Evolutionary conservation across 768 basidiomycete genomes (phyloP).

Genomic region (Phylloporus arenicola): DNA sequence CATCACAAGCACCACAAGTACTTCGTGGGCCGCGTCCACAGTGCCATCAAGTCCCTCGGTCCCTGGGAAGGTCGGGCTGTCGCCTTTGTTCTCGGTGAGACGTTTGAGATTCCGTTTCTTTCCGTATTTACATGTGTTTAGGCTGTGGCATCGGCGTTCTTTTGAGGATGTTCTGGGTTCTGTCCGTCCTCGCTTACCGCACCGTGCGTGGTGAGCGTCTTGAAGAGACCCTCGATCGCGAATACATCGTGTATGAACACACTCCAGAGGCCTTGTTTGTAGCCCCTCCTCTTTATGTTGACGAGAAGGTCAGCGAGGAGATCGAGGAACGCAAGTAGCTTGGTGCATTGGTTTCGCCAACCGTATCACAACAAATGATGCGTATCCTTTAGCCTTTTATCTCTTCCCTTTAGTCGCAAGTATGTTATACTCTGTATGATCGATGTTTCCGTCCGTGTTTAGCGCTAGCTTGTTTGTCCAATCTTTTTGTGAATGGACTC

Average conservation of each 20-base stretch:
- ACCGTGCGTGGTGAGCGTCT: constrained; percentile 42
- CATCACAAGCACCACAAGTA: constrained; percentile 26
- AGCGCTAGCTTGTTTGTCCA: background rate
- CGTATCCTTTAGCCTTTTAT: background rate
- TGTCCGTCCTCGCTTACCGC: constrained; percentile 58
- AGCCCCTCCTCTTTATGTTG: constrained; percentile 55
- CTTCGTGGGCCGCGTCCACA: constrained; percentile 58
- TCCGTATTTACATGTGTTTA: constrained; percentile 20
- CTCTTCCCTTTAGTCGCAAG: constrained; percentile 5
- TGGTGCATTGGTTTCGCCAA: background rate
- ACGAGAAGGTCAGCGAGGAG: constrained; percentile 43
- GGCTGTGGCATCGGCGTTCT: constrained; percentile 85
- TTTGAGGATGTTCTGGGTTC: constrained; percentile 74
- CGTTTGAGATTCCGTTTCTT: background rate
- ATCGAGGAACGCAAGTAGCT: constrained; percentile 16
- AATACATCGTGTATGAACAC: constrained; percentile 41
- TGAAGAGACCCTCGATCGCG: constrained; percentile 38
- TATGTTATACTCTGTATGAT: constrained; percentile 2
- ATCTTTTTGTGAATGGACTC: background rate
- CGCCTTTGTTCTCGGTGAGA: constrained; percentile 75
- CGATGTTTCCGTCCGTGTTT: constrained; percentile 2
- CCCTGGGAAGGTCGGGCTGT: constrained; percentile 82
- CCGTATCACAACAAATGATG: background rate
- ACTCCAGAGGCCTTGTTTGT: constrained; percentile 44
- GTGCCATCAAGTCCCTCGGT: constrained; percentile 63